Evolutionary conservation across 352 stramenopile genomes (phyloP).

Genomic region (Phytophthora vignae): DNA sequence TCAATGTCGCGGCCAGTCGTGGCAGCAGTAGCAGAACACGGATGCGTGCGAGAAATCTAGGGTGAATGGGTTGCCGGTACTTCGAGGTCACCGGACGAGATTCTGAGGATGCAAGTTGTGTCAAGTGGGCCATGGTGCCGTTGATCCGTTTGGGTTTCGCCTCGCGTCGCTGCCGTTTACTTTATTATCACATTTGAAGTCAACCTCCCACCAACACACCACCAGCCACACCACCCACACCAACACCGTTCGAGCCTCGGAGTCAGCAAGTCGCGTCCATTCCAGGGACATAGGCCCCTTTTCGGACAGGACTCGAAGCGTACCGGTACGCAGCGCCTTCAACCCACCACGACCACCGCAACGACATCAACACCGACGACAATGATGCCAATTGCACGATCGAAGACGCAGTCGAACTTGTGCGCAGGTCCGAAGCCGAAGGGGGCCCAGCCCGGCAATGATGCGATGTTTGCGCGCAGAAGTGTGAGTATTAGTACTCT

Average conservation of each 20-base stretch:
- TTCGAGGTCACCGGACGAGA: conserved; percentile 18
- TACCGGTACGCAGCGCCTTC: conserved; percentile 12
- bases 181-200: conserved; percentile 18
- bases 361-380: neutral
- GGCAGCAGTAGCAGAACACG: neutral
- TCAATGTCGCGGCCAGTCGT: neutral
- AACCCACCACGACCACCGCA: neutral
- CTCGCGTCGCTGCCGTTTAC: neutral
- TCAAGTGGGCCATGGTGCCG: neutral
- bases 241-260: neutral
- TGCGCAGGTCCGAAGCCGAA: conserved; percentile 32
- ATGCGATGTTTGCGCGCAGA: conserved; percentile 63
- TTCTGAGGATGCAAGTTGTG: conserved; percentile 13
- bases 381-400: conserved; percentile 35
- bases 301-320: conserved; percentile 11
- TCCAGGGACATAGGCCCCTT: neutral
- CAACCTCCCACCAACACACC: conserved; percentile 8
- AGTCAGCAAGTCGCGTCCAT: neutral
- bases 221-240: neutral
- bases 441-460: conserved; percentile 20
- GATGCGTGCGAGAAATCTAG: neutral
- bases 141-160: neutral
- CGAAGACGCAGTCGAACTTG: conserved; percentile 34
- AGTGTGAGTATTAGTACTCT: conserved; percentile 55
- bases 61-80: neutral